Conservation (phyloP, 2,329 filamentous ascomycete genomes). For the Piedraia hortae region DNA sequence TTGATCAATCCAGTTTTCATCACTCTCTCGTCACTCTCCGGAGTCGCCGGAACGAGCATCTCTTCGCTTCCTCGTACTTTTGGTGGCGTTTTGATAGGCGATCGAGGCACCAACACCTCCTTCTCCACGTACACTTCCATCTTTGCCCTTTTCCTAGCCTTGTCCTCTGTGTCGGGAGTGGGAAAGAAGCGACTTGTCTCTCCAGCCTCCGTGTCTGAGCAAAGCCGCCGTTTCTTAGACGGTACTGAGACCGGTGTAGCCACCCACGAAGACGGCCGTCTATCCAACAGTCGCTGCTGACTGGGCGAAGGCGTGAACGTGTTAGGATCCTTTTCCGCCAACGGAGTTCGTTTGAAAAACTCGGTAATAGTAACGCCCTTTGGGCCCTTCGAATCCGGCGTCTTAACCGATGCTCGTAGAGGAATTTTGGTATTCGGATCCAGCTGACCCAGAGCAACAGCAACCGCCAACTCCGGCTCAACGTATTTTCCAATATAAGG, state of each 20-base stretch:
- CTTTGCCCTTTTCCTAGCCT: slow-evolving; percentile 6
- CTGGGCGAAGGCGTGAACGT: slow-evolving; percentile 37
- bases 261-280: slow-evolving; percentile 28
- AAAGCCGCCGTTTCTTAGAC: slow-evolving; percentile 15
- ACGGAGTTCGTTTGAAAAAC: slow-evolving; percentile 37
- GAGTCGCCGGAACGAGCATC: slow-evolving; percentile 19
- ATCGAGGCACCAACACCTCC: slow-evolving; percentile 4
- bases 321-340: slow-evolving; percentile 41
- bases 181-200: slow-evolving; percentile 20
- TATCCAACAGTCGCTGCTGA: slow-evolving; percentile 30
- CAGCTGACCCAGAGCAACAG: slow-evolving; percentile 54
- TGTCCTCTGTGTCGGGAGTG: too few species aligned
- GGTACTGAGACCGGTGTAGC: slow-evolving; percentile 19
- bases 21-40: slow-evolving; percentile 13
- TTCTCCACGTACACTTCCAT: background rate
- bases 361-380: slow-evolving; percentile 31
- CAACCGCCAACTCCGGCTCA: slow-evolving; percentile 33
- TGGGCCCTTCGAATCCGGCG: slow-evolving; percentile 25
- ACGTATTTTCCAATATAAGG: slow-evolving; percentile 43
- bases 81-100: slow-evolving; percentile 6
- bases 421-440: slow-evolving; percentile 64
- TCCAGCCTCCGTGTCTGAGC: slow-evolving; percentile 14
- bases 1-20: too few species aligned
- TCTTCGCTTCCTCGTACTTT: slow-evolving; percentile 20
- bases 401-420: slow-evolving; percentile 1